Percentiles rank a stretch among this genome's conserved stretches.
phyloP scores from a whole-genome alignment of 1,139 yeast genomes.

The Yamadazyma sp. region DNA sequence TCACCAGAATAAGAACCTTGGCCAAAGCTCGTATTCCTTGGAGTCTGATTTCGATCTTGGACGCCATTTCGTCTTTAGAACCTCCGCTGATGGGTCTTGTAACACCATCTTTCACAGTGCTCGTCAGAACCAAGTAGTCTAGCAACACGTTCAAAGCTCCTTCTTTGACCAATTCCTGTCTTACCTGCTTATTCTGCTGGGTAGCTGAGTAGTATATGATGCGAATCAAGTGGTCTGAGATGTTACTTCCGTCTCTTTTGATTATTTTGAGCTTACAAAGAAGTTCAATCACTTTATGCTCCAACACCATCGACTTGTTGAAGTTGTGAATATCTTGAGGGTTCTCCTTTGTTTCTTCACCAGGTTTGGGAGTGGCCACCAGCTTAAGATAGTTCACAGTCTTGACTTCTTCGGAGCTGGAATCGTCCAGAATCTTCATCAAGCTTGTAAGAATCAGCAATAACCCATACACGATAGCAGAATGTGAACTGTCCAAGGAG shows the following conservation, averaged over 20 bases:
- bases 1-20: conserved; percentile 41
- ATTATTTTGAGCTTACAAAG: conserved; percentile 27
- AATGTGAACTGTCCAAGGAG: conserved; percentile 10
- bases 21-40: conserved; percentile 39
- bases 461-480: conserved; percentile 35
- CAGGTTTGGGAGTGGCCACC: conserved; percentile 29
- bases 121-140: conserved; percentile 35
- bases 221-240: conserved; percentile 19
- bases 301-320: conserved; percentile 27
- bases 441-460: conserved; percentile 38
- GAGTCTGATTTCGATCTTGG: conserved; percentile 23
- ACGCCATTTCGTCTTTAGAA: conserved; percentile 8
- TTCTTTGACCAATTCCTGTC: conserved; percentile 44
- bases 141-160: conserved; percentile 43
- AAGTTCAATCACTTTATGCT: conserved; percentile 26
- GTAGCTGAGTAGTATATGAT: conserved; percentile 28
- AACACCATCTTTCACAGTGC: conserved; percentile 21
- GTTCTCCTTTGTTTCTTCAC: conserved; percentile 22
- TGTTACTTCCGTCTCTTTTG: conserved; percentile 8
- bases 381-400: conserved; percentile 34
- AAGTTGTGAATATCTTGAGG: conserved; percentile 27
- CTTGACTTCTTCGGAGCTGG: conserved; percentile 14
- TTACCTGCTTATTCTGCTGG: conserved; percentile 24
- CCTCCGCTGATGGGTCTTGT: conserved; percentile 22
- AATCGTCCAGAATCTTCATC: conserved; percentile 24